Base-by-base conservation (phyloP, 495 filamentous ascomycete genomes). In the Parmelia sp. region DNA sequence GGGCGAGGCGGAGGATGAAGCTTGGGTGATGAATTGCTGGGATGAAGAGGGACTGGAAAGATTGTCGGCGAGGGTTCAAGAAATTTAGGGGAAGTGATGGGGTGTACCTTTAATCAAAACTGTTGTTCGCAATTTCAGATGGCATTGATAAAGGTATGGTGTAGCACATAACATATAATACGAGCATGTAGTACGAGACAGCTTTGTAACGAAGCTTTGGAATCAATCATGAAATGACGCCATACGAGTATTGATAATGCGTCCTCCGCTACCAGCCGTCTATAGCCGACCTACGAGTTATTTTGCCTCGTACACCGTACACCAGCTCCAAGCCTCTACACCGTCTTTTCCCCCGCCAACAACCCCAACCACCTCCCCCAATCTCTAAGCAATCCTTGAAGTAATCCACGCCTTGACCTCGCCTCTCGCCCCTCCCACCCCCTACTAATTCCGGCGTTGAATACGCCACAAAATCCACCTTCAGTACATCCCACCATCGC, bases 1-100 rank as follows among this genome's bases (percentile, higher is more conserved):
- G 47, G 39, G 49, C 59, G 36, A 66, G 58, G 33, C 47, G 64
- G 60, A 29, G 27, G 47, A 31, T 36, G 39, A 29, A 25, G 27
- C 29, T 55, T 33, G 3, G 51, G 10, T 1, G 4, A 55, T 59
- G 29, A 47, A 62, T 66, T 47, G 31, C 37, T 29, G 25, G 23
- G 21, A n/a, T 39, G 25, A 17, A 21, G 51, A 33, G 29, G 11
- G 15, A 35, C 11, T 33, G 29, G 51, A 7, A 35, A 3, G 17
- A 4, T 33, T n/a, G n/a, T n/a, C n/a, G n/a, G 1, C 29, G 3
- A 17, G 15, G 6, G 17, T 4, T 17, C 0, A 2, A 0, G 0
- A 5, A 53, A 12, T 7, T 3, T 33, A 12, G 15, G 27, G 19
- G 29, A 8, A n/a, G 17, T 4, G 27, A 29, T 5, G 51, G 8